Conservation (phyloP, 306 rosid genomes). For the Rubus idaeus region DNA sequence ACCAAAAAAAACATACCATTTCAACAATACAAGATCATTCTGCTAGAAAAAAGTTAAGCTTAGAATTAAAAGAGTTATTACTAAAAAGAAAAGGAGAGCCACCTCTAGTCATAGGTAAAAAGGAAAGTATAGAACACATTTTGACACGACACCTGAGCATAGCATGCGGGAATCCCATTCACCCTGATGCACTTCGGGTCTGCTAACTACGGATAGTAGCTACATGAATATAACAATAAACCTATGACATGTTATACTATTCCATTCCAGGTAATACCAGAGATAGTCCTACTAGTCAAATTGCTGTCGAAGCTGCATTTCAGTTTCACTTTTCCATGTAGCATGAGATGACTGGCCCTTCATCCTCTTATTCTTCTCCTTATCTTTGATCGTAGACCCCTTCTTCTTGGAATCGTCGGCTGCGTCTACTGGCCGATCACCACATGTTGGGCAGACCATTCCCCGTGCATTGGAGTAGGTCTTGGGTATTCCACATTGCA, state of each 20-base stretch:
- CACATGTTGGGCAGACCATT: constrained; percentile 88
- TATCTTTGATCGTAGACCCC: constrained; percentile 83
- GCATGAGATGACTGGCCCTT: constrained; percentile 96
- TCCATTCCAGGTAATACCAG: constrained; percentile 12
- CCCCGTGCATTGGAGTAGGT: constrained; percentile 77
- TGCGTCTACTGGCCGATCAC: constrained; percentile 64
- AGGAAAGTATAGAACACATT: not conserved
- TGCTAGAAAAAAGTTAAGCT: not conserved
- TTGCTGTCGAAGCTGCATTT: constrained; percentile 92
- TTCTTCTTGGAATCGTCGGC: constrained; percentile 66
- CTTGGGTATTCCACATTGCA: constrained; percentile 94
- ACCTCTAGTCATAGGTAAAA: not conserved
- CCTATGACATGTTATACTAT: constrained; percentile 21
- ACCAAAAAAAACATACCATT: not conserved
- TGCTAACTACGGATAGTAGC: not conserved
- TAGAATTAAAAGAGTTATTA: not conserved
- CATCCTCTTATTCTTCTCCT: constrained; percentile 91
- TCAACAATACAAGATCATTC: not conserved
- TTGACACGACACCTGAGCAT: not conserved
- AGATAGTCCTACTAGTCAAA: constrained; percentile 53
- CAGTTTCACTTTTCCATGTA: constrained; percentile 94
- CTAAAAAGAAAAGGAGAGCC: not conserved
- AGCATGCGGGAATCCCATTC: not conserved
- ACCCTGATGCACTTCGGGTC: not conserved
- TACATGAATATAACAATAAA: constrained; percentile 5